Percentiles rank a stretch among this genome's conserved stretches.
Evolutionary conservation across 176 grass and related monocot species (phyloP).

Genomic region (Avena sativa): DNA sequence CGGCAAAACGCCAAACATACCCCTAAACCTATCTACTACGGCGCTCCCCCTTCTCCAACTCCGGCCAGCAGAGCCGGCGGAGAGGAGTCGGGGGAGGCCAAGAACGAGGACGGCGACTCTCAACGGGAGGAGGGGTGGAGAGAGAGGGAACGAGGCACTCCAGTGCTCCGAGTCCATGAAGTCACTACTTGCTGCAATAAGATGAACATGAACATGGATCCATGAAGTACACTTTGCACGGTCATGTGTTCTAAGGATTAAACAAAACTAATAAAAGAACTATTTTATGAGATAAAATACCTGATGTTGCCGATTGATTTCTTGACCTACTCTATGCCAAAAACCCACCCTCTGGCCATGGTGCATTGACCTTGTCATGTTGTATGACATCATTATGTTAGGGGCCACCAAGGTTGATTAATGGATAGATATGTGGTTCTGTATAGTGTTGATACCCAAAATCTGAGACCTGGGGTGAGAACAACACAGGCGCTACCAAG

Average conservation of each 20-base stretch:
- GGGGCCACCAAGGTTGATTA: background rate
- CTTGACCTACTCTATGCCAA: background rate
- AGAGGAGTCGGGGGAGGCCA: no score
- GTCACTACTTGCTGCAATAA: background rate
- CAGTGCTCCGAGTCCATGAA: no score
- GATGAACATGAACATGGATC: background rate
- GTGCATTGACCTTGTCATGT: slow-evolving; percentile 36
- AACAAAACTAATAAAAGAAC: background rate
- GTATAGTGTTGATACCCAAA: slow-evolving; percentile 41
- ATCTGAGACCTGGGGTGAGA: slow-evolving; percentile 19
- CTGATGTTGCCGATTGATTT: background rate
- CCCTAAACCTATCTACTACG: no score
- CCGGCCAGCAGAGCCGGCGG: no score
- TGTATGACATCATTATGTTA: slow-evolving; percentile 31
- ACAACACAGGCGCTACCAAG: slow-evolving; percentile 13
- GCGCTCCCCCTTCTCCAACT: no score
- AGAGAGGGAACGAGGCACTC: no score
- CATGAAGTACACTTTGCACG: background rate
- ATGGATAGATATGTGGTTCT: slow-evolving; percentile 17
- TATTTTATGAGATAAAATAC: background rate
- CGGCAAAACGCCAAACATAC: no score
- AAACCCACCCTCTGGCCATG: slow-evolving; percentile 22
- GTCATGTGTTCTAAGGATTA: background rate
- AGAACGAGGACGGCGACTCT: no score
- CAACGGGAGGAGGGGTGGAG: no score